These are phyloP conservation scores for Panaeolus papilionaceus DNA, from an alignment of 768 basidiomycete genomes.

Conservation along the genomic window DNA sequence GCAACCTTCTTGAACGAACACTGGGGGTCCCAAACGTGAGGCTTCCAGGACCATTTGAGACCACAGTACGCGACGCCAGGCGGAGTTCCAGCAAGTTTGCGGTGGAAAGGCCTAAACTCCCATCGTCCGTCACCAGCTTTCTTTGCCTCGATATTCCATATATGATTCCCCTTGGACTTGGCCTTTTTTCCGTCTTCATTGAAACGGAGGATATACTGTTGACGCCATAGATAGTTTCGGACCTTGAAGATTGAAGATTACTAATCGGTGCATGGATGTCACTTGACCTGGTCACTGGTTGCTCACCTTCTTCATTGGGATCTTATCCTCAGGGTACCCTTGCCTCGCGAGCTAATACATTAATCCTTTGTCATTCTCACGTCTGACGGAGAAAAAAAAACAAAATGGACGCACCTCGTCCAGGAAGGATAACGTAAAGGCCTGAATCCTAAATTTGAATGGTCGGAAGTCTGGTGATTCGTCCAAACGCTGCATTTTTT, in stretches of 20 bases:
- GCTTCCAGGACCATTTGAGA: conserved; percentile 87
- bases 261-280: not conserved
- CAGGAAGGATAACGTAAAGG: conserved; percentile 94
- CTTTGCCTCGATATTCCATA: conserved; percentile 98
- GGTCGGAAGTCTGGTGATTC: conserved; percentile 97
- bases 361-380: not conserved
- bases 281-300: conserved; percentile 12
- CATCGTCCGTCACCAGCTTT: conserved; percentile 77
- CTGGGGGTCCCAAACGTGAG: conserved; percentile 97
- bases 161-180: conserved; percentile 98
- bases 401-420: conserved; percentile 70
- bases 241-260: conserved; percentile 50
- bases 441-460: conserved; percentile 99
- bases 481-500: conserved; percentile 97
- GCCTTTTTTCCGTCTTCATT: conserved; percentile 99
- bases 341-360: conserved; percentile 70
- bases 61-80: conserved; percentile 84
- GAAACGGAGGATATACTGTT: conserved; percentile 93
- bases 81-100: conserved; percentile 85
- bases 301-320: conserved; percentile 93
- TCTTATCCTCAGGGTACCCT: conserved; percentile 92
- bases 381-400: not conserved
- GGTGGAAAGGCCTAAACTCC: conserved; percentile 88
- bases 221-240: conserved; percentile 95
- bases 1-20: conserved; percentile 80